Evolutionary conservation across 129 eudicot genomes (phyloP), one percentile per base, ranked within the genome.

Genomic region (Glebionis coronaria): DNA sequence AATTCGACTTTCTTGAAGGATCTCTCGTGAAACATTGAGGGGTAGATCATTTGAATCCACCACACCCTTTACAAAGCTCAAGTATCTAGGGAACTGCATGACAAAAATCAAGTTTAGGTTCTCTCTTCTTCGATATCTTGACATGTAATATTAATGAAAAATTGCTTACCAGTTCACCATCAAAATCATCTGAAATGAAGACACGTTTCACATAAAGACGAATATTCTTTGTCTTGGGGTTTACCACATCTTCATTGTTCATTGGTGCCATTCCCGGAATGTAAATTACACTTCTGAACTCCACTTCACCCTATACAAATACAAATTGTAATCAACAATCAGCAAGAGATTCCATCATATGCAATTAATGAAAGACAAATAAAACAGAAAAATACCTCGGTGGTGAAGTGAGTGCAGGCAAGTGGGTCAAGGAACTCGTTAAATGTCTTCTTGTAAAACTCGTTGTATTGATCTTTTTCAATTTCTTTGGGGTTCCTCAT

Each of bases 121-220:
- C 65, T 18, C 44, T 65, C 19, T 20, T 2, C 21, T 19, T 16
- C 16, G 23, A n/a, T n/a, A 44, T 31, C n/a, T 23, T 5, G 3
- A 3, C 5, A 0, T 21, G 61, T 35, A 29, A 15, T 46, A 9
- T 25, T 15, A 31, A 50, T 14, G 8, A 57, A 9, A 51, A 68
- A 42, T 42, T 3, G 72, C 84, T 80, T 67, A 93, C 99, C 88
- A 93, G 71, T 82, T 93, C 99, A 56, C 99, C 99, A 73, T 93
- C 99, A 89, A 93, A 93, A 84, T 93, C 99, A 75, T 93, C 99
- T 58, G 99, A 93, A 77, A 89, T 93, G 67, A 93, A 93, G 2
- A 93, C 99, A 49, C 97, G 99, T 62, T 93, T 93, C 80, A 93
- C 99, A 52, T 89, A 84, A 31, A 93, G 75, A 53, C 99, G 95